Evolutionary conservation across 2,329 filamentous ascomycete species (phyloP).

Genomic region (Raffaelea ambrosiae): DNA sequence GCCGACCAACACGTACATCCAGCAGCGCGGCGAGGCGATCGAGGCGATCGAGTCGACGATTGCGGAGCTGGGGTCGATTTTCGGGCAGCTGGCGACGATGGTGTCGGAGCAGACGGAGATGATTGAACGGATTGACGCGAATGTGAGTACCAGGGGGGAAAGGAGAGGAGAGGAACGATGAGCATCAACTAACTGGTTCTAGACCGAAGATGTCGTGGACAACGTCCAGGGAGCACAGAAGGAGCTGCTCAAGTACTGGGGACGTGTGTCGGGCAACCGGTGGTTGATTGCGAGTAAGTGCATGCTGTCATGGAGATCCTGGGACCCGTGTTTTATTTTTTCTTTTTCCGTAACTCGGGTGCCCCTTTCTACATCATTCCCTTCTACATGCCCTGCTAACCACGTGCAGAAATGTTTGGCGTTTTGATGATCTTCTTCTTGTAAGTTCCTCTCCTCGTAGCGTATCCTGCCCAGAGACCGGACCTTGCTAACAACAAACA

Average conservation of each 20-base stretch:
- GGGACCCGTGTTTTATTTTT: too few species aligned
- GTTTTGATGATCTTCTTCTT: conserved; percentile 92
- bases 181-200: too few species aligned
- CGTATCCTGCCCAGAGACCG: not conserved
- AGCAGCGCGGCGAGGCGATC: conserved; percentile 89
- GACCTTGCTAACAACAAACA: conserved; percentile 16
- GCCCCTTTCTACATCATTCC: too few species aligned
- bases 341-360: too few species aligned
- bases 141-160: conserved; percentile 8
- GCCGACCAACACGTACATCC: conserved; percentile 78
- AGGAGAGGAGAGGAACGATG: too few species aligned
- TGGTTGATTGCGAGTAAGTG: conserved; percentile 70
- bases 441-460: conserved; percentile 27
- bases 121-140: conserved; percentile 43
- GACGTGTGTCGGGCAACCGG: conserved; percentile 82
- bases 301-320: not conserved
- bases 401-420: conserved; percentile 56
- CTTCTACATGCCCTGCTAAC: not conserved
- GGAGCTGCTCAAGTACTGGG: conserved; percentile 96
- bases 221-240: conserved; percentile 96
- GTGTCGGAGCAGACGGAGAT: conserved; percentile 96
- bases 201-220: conserved; percentile 90
- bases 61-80: conserved; percentile 63
- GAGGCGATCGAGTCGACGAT: conserved; percentile 96
- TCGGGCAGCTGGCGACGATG: conserved; percentile 73